Evolutionary conservation across 805 yeast genomes (phyloP), one percentile per base, ranked within the genome.

Genomic region (Wickerhamiella allomyrinae): DNA sequence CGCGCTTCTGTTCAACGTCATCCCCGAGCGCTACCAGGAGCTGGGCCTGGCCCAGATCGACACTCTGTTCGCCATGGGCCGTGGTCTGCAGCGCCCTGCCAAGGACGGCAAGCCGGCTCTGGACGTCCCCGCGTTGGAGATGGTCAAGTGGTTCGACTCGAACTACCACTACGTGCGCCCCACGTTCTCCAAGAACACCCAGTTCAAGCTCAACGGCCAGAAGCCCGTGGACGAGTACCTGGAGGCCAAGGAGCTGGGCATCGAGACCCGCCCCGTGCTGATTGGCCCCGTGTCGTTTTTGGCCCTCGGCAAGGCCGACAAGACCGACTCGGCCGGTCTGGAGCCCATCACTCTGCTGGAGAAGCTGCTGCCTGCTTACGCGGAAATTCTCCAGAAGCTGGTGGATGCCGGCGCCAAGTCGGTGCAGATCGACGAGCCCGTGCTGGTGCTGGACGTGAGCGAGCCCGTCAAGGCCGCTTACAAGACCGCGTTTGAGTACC

Each of bases 131-230:
- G 98, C 98, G 58, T 76, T 85, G 65, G 69, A 91, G 77, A 91
- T 91, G 98, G 98, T 91, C 57, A 91, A 91, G 76, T 91, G 98
- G 98, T 91, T 91, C 59, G 98, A 91, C 70, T 83, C 96, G 53
- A 91, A 91, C 85, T 91, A 91, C 84, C 98, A 91, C 71, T 91
- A 91, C 68, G 97, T 91, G 61, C 84, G 98, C 76, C 98, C 98
- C 68, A 91, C 98, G 55, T 87, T 91, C 75, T 82, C 95, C 44
- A 78, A 86, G 74, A 74, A 85, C 56, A 89, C 96, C 52, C 79
- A 79, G 61, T 91, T 91, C 83, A 87, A 91, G 74, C 81, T 91
- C 67, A 85, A 80, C 68, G 94, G 95, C 61, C 71, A 78, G 59
- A 91, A 91, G 75, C 97, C 98, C 60, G 91, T 91, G 58, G 95